Evolutionary conservation across 192 early-diverging fungal species (phyloP), one percentile per base, ranked within the genome.

Genomic region (Geranomyces michiganensis): DNA sequence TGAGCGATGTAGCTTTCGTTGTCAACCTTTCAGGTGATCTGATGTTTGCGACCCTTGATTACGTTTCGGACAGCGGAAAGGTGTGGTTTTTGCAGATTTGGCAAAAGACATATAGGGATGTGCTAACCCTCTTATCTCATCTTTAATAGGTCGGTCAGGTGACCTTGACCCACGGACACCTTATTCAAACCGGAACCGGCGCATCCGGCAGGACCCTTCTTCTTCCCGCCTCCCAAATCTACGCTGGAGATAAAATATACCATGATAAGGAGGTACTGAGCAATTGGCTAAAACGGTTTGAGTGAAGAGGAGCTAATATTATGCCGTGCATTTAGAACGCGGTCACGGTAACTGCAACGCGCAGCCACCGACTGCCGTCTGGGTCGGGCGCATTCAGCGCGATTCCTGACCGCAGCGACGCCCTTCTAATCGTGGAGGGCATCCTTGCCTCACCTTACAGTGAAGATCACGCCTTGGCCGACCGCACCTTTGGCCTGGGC

Each of bases 111-210:
- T n/a, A n/a, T n/a, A n/a, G n/a, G n/a, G n/a, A n/a, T n/a, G n/a
- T n/a, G n/a, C n/a, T n/a, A n/a, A n/a, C n/a, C n/a, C n/a, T n/a
- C 29, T 59, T 9, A 26, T 14, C 30, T 64, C 1, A 31, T 19
- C 24, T 19, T 24, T 0, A n/a, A 1, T 43, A 64, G 62, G 41
- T 15, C 14, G 62, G 33, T 19, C 27, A 24, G 12, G 32, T 64
- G 30, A 64, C 62, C 33, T 36, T 64, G n/a, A 64, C 62, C 33
- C 24, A 19, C n/a, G n/a, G 30, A 14, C 62, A 64, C 62, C 33
- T 64, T 36, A 64, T 64, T 32, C n/a, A 47, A 47, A 47, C 46
- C 46, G 46, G 12, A 19, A 47, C 46, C 46, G 46, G 46, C 46
- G 10, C 46, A 10, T 19, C 29, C 33, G 62, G 41, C 41, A 14